Base-by-base conservation (phyloP, 1,139 yeast genomes). In the Geotrichum fermentans region DNA sequence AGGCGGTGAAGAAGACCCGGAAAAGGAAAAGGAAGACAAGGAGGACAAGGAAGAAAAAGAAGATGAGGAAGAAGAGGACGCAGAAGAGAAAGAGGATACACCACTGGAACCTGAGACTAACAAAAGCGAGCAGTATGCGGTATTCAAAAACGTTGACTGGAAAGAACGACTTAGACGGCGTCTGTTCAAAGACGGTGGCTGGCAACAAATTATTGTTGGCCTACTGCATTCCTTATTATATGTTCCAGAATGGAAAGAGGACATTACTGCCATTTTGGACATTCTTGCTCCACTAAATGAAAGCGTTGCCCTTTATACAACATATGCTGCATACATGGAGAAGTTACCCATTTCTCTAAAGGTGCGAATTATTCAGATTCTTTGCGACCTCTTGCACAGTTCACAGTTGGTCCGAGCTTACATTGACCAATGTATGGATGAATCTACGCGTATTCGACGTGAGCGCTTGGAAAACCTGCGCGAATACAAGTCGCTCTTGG, bases 201-300 rank as follows among this genome's bases (percentile, higher is more conserved):
- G 97, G 96, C 83, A 87, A 59, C 74, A 83, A 39, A 78, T 84
- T 42, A 66, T 89, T 32, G 65, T 89, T 40, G 96, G 96, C 17
- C 72, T 89, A 3, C 72, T 89, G 28, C 62, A 65, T 40, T 65
- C 65, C 13, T 78, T 83, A 10, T 80, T 80, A 41, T 73, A 79
- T 57, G 73, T 82, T 29, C 79, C 82, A 0, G 74, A 75, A 18
- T 83, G 78, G 68, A 62, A 71, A 28, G 69, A 70, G 0, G 65
- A 67, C 4, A 76, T 83, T 50, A 70, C 67, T 14, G 67, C 70
- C 35, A 75, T 79, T 2, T 76, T 73, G 53, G 73, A 73, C 41
- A 61, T 67, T 1, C 65, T 83, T 46, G 88, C 92, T 0, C 89
- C 94, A 0, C 59, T 69, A 11, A 73, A 73, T 47, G 61, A 72